Base-by-base conservation (phyloP, 192 early-diverging fungal species). In the Umbelopsis sp. region DNA sequence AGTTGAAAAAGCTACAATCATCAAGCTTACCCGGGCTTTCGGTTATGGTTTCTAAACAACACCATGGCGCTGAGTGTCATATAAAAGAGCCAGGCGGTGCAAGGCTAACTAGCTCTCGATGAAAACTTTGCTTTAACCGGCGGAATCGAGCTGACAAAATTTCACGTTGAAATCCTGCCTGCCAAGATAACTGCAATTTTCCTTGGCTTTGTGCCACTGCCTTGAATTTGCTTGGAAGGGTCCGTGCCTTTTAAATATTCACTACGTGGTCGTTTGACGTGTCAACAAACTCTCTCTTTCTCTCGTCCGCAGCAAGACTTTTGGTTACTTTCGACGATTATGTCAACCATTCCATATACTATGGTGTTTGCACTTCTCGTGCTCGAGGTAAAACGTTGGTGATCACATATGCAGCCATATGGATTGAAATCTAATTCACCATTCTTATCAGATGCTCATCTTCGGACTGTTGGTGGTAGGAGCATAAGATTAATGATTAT, bases 361-460 rank as follows among this genome's bases (percentile, higher is more conserved):
- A 79, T 84, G 66, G 83, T 84, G 43, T 84, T 84, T 54, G 70
- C 52, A 8, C 78, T 84, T 43, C 69, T 84, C 49, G 77, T 77
- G 45, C 44, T 78, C 44, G 83, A 84, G 83, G 83, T 84, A 81
- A 0, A 31, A 3, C 32, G 12, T 65, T 0, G 14, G 41, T 24
- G 20, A 0, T 22, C 1, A 41, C 10, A 8, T 16, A 6, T 11
- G 4, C 25, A 20, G 41, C 29, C 50, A 22, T 1, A 6, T 65
- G 16, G 41, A 25, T 68, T n/a, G 31, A 44, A 21, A n/a, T 14
- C 21, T 71, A 21, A 56, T 44, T 43, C 22, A 52, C 7, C 1
- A 53, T 38, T 56, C 20, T 0, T 25, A 1, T 49, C 21, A 77
- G 75, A 52, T 72, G 22, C 6, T 69, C 14, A 26, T 65, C 20